Conservation (phyloP, 345 rosid genomes). For the Murraya koenigii region DNA sequence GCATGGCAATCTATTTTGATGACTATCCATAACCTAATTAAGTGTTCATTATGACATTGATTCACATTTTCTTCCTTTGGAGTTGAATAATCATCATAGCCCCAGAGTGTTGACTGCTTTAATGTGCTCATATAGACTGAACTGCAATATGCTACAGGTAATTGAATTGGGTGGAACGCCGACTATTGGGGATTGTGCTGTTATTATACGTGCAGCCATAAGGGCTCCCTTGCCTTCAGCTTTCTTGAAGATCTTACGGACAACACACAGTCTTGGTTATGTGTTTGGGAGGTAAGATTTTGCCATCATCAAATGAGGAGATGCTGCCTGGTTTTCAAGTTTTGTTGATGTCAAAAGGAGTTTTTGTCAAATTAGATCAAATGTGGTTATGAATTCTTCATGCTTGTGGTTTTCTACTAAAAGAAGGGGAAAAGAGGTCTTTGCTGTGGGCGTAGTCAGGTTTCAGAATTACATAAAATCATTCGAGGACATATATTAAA, state of each 20-base stretch:
- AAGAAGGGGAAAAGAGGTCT: no score
- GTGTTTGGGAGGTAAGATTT: constrained; percentile 69
- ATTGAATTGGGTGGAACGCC: constrained; percentile 86
- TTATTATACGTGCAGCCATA: constrained; percentile 76
- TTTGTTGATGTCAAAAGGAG: not conserved
- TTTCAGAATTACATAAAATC: no score
- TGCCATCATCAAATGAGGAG: not conserved
- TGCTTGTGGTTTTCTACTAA: no score
- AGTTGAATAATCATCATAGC: not conserved
- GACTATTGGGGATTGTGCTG: constrained; percentile 86
- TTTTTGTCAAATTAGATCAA: no score
- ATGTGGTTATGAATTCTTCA: no score
- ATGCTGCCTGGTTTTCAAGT: not conserved
- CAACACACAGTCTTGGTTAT: constrained; percentile 69
- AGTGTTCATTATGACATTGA: not conserved
- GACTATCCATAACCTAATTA: not conserved
- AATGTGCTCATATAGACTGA: not conserved
- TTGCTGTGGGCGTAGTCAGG: no score
- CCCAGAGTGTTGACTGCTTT: not conserved
- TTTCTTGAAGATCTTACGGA: constrained; percentile 84
- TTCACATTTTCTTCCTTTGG: not conserved
- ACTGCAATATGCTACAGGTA: constrained; percentile 47
- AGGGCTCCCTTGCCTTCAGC: constrained; percentile 89
- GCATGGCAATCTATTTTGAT: not conserved
- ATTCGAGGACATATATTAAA: no score